phyloP scores from a whole-genome alignment of 2,329 filamentous ascomycete species.

The Didymosphaeria variabile region DNA sequence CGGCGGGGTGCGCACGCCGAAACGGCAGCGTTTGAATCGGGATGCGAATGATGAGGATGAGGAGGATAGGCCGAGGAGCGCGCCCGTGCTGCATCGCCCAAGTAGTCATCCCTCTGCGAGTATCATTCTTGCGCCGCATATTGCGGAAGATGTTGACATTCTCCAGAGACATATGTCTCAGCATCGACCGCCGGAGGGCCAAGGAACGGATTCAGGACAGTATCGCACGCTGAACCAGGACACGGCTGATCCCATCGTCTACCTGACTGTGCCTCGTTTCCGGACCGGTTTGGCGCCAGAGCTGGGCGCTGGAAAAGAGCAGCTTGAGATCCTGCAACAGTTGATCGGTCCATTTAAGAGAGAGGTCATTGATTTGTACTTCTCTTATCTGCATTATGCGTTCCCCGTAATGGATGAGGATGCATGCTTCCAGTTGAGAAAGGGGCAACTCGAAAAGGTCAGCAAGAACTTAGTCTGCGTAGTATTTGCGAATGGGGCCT shows the following conservation, averaged over 20 bases:
- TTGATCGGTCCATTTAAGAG: constrained; percentile 50
- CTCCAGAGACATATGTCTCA: constrained; percentile 51
- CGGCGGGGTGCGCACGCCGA: constrained; percentile 33
- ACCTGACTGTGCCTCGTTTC: constrained; percentile 59
- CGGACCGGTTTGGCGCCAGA: constrained; percentile 55
- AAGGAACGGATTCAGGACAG: constrained; percentile 45
- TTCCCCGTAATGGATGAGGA: constrained; percentile 54
- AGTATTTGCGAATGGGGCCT: constrained; percentile 49
- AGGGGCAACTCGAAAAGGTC: constrained; percentile 45
- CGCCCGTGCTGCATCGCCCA: constrained; percentile 39
- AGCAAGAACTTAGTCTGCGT: constrained; percentile 51
- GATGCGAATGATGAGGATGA: constrained; percentile 28
- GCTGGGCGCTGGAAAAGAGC: constrained; percentile 47
- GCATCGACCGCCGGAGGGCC: constrained; percentile 23
- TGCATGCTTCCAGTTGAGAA: constrained; percentile 44
- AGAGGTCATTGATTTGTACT: constrained; percentile 58
- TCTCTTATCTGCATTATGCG: constrained; percentile 46
- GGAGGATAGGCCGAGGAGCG: constrained; percentile 33
- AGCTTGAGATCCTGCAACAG: constrained; percentile 53
- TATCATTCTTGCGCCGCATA: constrained; percentile 52
- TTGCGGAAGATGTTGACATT: constrained; percentile 54
- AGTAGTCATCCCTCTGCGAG: constrained; percentile 46
- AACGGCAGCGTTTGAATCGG: constrained; percentile 35
- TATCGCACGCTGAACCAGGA: constrained; percentile 62
- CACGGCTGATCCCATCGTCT: constrained; percentile 51